phyloP scores from a whole-genome alignment of 129 eudicot genomes.

The Saussurea involucrata region DNA sequence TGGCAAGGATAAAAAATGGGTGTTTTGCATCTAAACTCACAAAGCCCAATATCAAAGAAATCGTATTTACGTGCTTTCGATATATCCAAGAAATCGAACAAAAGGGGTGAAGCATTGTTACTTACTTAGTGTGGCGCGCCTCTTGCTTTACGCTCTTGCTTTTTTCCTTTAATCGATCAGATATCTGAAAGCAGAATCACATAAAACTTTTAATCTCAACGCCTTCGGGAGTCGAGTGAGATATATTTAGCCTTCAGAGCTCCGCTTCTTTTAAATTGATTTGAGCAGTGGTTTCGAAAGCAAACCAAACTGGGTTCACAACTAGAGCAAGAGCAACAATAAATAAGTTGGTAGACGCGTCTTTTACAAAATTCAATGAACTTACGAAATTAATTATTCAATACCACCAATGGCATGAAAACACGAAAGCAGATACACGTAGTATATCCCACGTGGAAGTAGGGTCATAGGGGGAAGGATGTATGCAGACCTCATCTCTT shows the following conservation, averaged over 20 bases:
- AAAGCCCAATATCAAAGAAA: not conserved
- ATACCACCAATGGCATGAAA: slow-evolving; percentile 2
- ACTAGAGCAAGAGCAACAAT: not conserved
- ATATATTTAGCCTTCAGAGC: not conserved
- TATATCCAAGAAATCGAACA: not conserved
- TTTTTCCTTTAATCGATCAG: not conserved
- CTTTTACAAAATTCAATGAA: not conserved
- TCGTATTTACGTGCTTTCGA: not conserved
- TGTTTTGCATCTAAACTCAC: not conserved
- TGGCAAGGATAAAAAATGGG: not conserved
- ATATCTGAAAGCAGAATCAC: not conserved
- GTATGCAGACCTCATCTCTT: not conserved
- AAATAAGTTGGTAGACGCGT: not conserved
- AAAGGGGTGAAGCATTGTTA: not conserved
- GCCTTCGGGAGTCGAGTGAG: not conserved
- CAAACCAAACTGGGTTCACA: not conserved
- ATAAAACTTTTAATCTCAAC: slow-evolving; percentile 11
- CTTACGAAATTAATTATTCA: not conserved
- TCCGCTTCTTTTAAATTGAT: not conserved
- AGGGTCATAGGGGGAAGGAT: not conserved
- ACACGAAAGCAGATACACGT: not conserved
- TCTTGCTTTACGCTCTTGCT: too few relatives aligned
- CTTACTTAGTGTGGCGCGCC: slow-evolving; percentile 1
- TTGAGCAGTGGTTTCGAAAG: not conserved
- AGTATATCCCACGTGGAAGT: not conserved